Evolutionary conservation across 1,284 basidiomycete genomes (phyloP), one percentile per base, ranked within the genome.

Genomic region (Ceratobasidium sp.): DNA sequence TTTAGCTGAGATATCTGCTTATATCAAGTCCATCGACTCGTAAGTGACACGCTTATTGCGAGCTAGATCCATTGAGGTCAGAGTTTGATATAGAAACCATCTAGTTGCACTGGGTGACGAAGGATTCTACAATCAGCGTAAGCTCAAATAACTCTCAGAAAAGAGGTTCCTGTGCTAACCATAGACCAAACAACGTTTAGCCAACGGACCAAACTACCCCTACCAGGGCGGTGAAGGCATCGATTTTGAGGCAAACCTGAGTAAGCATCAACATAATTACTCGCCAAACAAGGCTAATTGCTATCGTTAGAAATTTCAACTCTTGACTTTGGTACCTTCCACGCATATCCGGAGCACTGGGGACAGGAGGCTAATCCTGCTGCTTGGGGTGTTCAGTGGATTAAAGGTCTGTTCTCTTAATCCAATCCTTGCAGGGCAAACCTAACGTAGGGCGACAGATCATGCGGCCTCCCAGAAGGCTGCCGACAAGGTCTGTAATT

Each of bases 251-350:
- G 85, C 52, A 55, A 79, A 79, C 79, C 79, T 91, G 52, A 58
- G 55, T 58, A 41, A 32, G 55, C n/a, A 41, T 6, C 26, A 21
- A 16, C 2, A 26, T 4, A 11, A 28, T 16, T 58, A 11, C 47
- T 49, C 16, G 55, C 13, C 4, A 7, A 38, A 7, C 18, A 18
- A 35, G 18, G 38, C 55, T 41, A 18, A 58, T 9, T 3, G n/a
- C 18, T 16, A 11, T n/a, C 18, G 7, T 38, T n/a, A 58, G 82
- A 80, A n/a, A 85, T 90, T 55, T 81, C 80, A 71, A 85, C 86
- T 14, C 77, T 90, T 69, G 89, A 90, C 78, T 90, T 89, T 76
- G 88, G 88, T 13, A 91, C 89, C 9, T 85, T 86, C 78, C 89
- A 90, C 75, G 63, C 74, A 4, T 79, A 79, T 61, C 78, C 78